Percentiles rank a stretch among this genome's conserved stretches.
phyloP scores from a whole-genome alignment of 371 early-diverging fungal species.

The Mucor ambiguus region DNA sequence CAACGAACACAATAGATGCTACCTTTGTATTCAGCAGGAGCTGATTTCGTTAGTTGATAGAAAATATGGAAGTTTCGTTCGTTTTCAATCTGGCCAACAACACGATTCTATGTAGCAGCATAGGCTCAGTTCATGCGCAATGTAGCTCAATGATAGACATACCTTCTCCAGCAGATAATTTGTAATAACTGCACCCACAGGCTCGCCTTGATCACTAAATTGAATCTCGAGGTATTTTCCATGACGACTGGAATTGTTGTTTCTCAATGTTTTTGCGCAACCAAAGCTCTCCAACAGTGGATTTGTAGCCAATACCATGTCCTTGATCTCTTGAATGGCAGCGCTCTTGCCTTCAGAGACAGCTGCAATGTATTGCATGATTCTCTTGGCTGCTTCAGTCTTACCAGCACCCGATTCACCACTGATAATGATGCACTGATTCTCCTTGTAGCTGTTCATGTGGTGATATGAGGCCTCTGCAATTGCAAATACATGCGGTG shows the following conservation, averaged over 20 bases:
- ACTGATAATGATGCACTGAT: constrained; percentile 97
- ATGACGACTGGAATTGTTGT: constrained; percentile 99
- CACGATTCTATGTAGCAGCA: constrained; percentile 66
- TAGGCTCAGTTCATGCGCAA: background rate
- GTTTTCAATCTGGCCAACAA: constrained; percentile 90
- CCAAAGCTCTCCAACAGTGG: constrained; percentile 99
- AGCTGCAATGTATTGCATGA: constrained; percentile 97
- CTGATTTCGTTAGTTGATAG: constrained; percentile 86
- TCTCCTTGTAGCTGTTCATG: constrained; percentile 97
- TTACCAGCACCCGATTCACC: constrained; percentile 94
- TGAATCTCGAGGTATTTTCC: constrained; percentile 99
- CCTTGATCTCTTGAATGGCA: constrained; percentile 90
- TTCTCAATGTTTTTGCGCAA: constrained; percentile 98
- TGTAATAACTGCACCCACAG: constrained; percentile 98
- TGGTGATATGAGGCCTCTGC: constrained; percentile 87
- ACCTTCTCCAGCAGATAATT: constrained; percentile 99
- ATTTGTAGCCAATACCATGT: constrained; percentile 96
- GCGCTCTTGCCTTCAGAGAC: constrained; percentile 78
- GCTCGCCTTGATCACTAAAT: constrained; percentile 90
- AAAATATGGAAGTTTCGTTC: constrained; percentile 99
- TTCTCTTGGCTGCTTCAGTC: constrained; percentile 91
- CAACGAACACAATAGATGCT: background rate
- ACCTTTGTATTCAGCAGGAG: constrained; percentile 73
- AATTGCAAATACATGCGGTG: constrained; percentile 89
- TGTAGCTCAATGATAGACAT: background rate